These are phyloP conservation scores for Chaetoceros tenuissimus DNA, from an alignment of 108 stramenopile species.

Conservation along the genomic window DNA sequence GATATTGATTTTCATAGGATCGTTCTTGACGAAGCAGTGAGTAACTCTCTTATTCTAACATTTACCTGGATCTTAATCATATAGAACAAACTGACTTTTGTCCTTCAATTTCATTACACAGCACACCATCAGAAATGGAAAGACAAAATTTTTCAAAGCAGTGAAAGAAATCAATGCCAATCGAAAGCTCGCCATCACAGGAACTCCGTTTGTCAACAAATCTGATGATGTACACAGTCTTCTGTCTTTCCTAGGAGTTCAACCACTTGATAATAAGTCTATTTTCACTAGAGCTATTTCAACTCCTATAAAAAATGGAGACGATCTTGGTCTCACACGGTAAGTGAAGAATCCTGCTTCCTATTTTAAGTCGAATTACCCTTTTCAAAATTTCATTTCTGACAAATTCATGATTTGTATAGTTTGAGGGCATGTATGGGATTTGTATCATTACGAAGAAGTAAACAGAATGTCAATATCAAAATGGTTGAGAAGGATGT, in stretches of 20 bases:
- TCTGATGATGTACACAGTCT: conserved; percentile 35
- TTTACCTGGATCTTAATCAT: no score
- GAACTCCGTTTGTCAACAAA: conserved; percentile 40
- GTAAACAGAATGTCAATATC: conserved; percentile 28
- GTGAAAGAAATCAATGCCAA: conserved; percentile 23
- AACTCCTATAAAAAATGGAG: conserved; percentile 39
- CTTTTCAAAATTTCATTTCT: no score
- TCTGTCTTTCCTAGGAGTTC: conserved; percentile 27
- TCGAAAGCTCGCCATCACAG: conserved; percentile 31
- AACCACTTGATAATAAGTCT: conserved; percentile 25
- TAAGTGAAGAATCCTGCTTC: no score
- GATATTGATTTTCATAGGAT: conserved; percentile 41
- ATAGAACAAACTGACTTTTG: no score
- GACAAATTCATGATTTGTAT: no score
- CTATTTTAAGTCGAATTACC: no score
- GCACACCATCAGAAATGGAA: conserved; percentile 38
- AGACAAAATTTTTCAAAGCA: conserved; percentile 25
- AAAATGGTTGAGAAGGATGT: conserved; percentile 30
- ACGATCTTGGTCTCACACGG: conserved; percentile 38
- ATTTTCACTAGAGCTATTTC: conserved; percentile 42
- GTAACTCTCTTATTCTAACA: no score
- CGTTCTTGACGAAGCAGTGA: conserved; percentile 49
- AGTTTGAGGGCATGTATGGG: conserved; percentile 46
- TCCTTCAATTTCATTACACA: no score
- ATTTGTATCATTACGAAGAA: conserved; percentile 42